A percentile compares a stretch with the other conserved stretches of the same genome.
phyloP scores from a whole-genome alignment of 192 early-diverging fungal genomes.

The Physocladia obscura region DNA sequence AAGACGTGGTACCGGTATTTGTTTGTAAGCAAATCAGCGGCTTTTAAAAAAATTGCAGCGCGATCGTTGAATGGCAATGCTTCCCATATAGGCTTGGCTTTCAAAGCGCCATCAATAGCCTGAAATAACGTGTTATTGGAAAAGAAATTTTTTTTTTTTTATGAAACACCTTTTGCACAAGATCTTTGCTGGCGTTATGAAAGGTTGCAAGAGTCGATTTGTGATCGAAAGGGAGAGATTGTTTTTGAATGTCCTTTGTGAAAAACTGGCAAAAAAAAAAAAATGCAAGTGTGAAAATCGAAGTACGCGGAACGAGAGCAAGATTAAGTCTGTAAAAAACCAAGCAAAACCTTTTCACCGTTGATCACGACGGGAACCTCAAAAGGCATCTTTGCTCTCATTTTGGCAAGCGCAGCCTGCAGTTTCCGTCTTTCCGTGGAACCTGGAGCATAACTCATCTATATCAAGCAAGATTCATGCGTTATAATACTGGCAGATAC shows the following conservation, averaged over 20 bases:
- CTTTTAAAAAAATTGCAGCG: conserved; percentile 93
- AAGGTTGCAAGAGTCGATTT: conserved; percentile 75
- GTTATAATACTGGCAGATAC: not conserved
- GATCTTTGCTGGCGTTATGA: conserved; percentile 75
- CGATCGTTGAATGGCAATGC: conserved; percentile 90
- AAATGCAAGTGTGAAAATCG: conserved; percentile 14
- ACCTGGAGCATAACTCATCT: conserved; percentile 73
- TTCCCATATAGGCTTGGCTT: conserved; percentile 87
- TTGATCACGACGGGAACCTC: conserved; percentile 84
- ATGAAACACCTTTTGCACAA: conserved; percentile 53
- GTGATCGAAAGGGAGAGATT: conserved; percentile 83
- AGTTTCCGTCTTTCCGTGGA: conserved; percentile 73
- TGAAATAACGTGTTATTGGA: conserved; percentile 1
- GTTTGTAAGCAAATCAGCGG: conserved; percentile 85
- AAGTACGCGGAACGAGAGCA: not conserved
- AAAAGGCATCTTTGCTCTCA: conserved; percentile 63
- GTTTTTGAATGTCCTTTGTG: conserved; percentile 56
- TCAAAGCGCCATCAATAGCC: conserved; percentile 86
- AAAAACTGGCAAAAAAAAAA: conserved; percentile 9
- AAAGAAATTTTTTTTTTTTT: not conserved
- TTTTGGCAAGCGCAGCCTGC: conserved; percentile 73
- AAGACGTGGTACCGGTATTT: conserved; percentile 80
- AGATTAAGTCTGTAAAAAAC: not conserved
- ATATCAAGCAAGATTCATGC: not conserved
- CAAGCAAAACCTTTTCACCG: conserved; percentile 68